These are phyloP conservation scores for Medicago arabica DNA, from an alignment of 306 rosid species.

Conservation along the genomic window DNA sequence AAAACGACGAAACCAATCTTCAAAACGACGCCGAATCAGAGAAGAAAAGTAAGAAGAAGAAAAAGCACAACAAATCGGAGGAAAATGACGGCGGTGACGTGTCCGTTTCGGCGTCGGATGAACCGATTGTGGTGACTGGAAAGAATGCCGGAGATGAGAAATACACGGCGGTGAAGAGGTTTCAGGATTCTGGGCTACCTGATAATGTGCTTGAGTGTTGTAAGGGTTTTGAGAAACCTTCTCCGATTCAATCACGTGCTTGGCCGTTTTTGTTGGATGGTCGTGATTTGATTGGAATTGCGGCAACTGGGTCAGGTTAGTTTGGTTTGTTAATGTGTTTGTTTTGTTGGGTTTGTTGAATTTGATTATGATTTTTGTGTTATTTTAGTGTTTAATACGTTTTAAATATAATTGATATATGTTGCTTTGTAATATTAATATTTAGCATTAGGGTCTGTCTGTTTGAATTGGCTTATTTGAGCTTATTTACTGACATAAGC, in stretches of 20 bases:
- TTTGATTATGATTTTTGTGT: slow-evolving; percentile 29
- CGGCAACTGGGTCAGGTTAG: slow-evolving; percentile 95
- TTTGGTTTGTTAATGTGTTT: slow-evolving; percentile 6
- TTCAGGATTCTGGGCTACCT: slow-evolving; percentile 67
- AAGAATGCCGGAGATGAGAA: slow-evolving; percentile 58
- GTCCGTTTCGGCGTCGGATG: slow-evolving; percentile 41
- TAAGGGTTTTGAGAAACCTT: slow-evolving; percentile 75
- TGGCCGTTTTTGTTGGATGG: slow-evolving; percentile 93
- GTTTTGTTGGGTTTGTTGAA: slow-evolving; percentile 8
- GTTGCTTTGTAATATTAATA: background rate
- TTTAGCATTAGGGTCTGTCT: no score
- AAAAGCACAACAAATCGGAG: slow-evolving; percentile 45
- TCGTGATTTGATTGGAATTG: slow-evolving; percentile 94
- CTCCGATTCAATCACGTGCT: slow-evolving; percentile 87
- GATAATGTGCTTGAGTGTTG: slow-evolving; percentile 81
- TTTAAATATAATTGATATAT: background rate
- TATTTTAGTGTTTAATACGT: background rate
- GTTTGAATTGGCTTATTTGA: no score
- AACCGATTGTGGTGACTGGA: slow-evolving; percentile 70
- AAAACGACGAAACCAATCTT: slow-evolving; percentile 30
- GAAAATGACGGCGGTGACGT: slow-evolving; percentile 40
- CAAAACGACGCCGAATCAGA: slow-evolving; percentile 47
- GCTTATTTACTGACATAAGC: no score
- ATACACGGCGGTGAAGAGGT: slow-evolving; percentile 59
- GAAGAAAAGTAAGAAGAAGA: slow-evolving; percentile 56